phyloP scores from a whole-genome alignment of 208 protist species.

The Trypanosoma rangeli region DNA sequence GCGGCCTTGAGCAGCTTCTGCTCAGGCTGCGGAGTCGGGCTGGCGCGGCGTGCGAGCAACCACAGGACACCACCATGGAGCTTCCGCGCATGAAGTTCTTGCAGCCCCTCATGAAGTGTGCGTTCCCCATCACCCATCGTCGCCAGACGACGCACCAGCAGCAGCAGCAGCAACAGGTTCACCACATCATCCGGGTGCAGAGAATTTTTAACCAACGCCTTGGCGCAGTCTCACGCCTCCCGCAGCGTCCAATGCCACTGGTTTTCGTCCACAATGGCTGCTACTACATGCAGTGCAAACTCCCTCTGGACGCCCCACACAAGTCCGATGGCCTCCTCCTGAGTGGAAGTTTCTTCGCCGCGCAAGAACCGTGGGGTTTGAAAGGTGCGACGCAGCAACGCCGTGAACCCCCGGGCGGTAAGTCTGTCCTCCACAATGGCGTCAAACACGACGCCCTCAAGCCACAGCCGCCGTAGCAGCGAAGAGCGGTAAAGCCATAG shows the following conservation, averaged over 20 bases:
- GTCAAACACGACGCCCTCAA: slow-evolving; percentile 23
- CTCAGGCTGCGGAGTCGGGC: not conserved
- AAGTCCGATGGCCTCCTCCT: not conserved
- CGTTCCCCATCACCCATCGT: not conserved
- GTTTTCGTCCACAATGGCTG: not conserved
- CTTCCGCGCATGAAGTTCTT: not conserved
- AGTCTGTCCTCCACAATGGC: slow-evolving; percentile 7
- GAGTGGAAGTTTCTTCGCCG: not conserved
- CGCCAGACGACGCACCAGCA: slow-evolving; percentile 4
- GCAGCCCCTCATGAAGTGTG: slow-evolving; percentile 8
- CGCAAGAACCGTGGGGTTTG: not conserved
- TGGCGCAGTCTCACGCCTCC: slow-evolving; percentile 24
- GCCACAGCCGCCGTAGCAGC: slow-evolving; percentile 15
- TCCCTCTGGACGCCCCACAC: slow-evolving; percentile 21
- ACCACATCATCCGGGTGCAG: slow-evolving; percentile 23
- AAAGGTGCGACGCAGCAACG: slow-evolving; percentile 12
- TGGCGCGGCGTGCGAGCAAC: slow-evolving; percentile 4
- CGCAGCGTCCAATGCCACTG: slow-evolving; percentile 9
- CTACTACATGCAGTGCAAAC: slow-evolving; percentile 9
- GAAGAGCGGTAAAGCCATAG: slow-evolving; percentile 20
- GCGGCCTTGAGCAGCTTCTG: slow-evolving; percentile 17
- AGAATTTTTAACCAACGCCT: slow-evolving; percentile 14
- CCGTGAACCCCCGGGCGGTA: not conserved
- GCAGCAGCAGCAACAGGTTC: slow-evolving; percentile 13
- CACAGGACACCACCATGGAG: slow-evolving; percentile 23